Conservation (phyloP, 225 moss, liverwort and hornwort species). For the Rhytidiadelphus loreus region DNA sequence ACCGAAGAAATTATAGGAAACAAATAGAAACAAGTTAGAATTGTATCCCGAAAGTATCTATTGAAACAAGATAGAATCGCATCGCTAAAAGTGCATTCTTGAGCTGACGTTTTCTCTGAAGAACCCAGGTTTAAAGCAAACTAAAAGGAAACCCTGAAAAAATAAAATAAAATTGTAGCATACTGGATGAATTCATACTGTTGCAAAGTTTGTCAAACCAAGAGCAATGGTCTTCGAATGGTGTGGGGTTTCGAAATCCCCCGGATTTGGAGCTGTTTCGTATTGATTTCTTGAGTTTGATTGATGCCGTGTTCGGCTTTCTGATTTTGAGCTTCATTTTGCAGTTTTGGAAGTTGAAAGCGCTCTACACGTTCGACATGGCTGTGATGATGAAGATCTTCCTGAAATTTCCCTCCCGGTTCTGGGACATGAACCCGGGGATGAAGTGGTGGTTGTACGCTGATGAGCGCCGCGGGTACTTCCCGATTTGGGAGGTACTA, state of each 20-base stretch:
- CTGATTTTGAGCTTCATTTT: background rate
- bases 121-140: background rate
- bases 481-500: slow-evolving; percentile 76
- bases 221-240: background rate
- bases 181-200: background rate
- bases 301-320: background rate
- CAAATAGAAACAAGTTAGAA: background rate
- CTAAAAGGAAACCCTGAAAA: background rate
- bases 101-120: background rate
- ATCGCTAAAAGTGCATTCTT: background rate
- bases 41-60: background rate
- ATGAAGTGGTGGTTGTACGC: slow-evolving; percentile 69
- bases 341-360: slow-evolving; percentile 46
- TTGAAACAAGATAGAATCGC: background rate
- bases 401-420: slow-evolving; percentile 50
- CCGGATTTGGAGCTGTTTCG: too few relatives aligned
- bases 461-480: slow-evolving; percentile 61
- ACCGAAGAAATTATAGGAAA: background rate
- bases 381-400: slow-evolving; percentile 64
- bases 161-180: background rate
- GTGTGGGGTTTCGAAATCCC: background rate
- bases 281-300: background rate
- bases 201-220: background rate
- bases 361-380: slow-evolving; percentile 60
- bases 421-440: slow-evolving; percentile 55